Evolutionary conservation across 2,329 filamentous ascomycete genomes (phyloP).

Genomic region (Hypoxylon sp.): DNA sequence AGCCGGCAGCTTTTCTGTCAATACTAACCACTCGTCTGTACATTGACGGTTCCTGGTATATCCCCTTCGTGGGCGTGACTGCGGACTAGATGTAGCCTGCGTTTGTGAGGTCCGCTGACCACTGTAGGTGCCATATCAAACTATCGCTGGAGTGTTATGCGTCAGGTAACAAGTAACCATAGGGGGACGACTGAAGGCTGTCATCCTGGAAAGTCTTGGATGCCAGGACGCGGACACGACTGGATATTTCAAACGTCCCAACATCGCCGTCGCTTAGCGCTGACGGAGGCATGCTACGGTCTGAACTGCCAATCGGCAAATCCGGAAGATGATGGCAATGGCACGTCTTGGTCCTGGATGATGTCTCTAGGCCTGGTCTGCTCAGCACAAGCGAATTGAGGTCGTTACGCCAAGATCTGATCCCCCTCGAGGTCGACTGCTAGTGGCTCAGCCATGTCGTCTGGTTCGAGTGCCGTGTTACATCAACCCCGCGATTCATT

Average conservation of each 20-base stretch:
- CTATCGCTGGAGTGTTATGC: constrained; percentile 5
- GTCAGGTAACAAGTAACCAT: background rate
- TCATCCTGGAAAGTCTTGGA: background rate
- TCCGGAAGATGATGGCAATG: constrained; percentile 2
- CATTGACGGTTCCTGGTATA: constrained; percentile 64
- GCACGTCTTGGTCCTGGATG: background rate
- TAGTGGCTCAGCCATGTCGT: constrained; percentile 5
- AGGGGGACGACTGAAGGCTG: no score
- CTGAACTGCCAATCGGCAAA: constrained; percentile 17
- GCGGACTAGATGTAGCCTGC: constrained; percentile 22
- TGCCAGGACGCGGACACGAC: background rate
- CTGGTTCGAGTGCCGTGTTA: constrained; percentile 16
- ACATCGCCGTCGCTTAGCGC: background rate
- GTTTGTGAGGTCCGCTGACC: background rate
- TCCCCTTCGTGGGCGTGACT: constrained; percentile 65
- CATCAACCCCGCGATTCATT: constrained; percentile 38
- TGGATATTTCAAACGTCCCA: background rate
- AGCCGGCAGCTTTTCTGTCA: background rate
- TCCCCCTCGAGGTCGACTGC: constrained; percentile 11
- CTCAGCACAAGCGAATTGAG: background rate
- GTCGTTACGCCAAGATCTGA: constrained; percentile 14
- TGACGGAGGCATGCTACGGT: background rate
- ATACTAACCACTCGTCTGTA: constrained; percentile 48
- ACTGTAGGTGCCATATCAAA: constrained; percentile 17
- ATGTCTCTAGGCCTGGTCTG: background rate